Evolutionary conservation across 139 green algal species (phyloP).

Genomic region (Micractinium sp.): DNA sequence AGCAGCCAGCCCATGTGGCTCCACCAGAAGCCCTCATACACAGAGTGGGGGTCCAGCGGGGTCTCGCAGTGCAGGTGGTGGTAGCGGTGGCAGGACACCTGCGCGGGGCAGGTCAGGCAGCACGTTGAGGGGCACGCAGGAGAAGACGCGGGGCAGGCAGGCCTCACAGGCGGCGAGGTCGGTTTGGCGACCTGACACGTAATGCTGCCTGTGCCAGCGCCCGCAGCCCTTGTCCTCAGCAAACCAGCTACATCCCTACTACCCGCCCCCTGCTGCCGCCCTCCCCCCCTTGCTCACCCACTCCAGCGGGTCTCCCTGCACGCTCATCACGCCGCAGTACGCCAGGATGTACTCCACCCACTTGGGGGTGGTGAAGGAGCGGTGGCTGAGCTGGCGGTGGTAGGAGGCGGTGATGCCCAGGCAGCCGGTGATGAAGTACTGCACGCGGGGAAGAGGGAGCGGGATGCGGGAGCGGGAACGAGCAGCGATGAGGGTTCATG

Average conservation of each 20-base stretch:
- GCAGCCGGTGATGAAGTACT: slow-evolving; percentile 95
- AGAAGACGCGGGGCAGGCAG: neutral
- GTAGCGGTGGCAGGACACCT: slow-evolving; percentile 85
- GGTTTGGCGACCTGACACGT: no score
- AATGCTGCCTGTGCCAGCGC: no score
- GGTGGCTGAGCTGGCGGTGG: slow-evolving; percentile 95
- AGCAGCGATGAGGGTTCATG: neutral
- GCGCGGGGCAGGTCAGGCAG: neutral
- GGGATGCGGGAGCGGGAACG: neutral
- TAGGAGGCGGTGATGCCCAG: slow-evolving; percentile 97
- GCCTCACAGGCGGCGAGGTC: neutral
- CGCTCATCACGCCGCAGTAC: slow-evolving; percentile 96
- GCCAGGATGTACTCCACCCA: slow-evolving; percentile 98
- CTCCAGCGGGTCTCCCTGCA: slow-evolving; percentile 94
- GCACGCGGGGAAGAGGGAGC: neutral
- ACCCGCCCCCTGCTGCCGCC: no score
- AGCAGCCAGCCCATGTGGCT: slow-evolving; percentile 97
- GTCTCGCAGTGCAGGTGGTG: slow-evolving; percentile 98
- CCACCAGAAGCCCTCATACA: slow-evolving; percentile 99
- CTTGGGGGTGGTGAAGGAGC: slow-evolving; percentile 93
- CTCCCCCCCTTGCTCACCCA: slow-evolving; percentile 64
- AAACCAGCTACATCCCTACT: no score
- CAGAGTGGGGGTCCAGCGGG: slow-evolving; percentile 95
- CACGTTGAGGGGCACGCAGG: neutral
- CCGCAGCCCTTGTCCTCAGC: no score